A percentile compares a stretch with the other conserved stretches of the same genome.
Evolutionary conservation across 2,329 filamentous ascomycete genomes (phyloP).

Genomic region (Dactylonectria estremocensis): DNA sequence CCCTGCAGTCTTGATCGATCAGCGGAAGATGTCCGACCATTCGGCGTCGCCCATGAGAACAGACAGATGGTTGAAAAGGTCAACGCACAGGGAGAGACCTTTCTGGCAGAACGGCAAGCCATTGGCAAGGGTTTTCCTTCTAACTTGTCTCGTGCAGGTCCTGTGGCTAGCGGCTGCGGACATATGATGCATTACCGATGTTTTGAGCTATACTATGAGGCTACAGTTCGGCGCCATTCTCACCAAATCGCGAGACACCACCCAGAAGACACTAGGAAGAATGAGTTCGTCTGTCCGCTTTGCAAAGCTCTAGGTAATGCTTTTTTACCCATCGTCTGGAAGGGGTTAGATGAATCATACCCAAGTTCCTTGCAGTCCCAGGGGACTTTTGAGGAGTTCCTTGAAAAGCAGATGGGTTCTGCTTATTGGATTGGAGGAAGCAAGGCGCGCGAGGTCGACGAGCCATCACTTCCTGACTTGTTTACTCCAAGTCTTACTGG

Average conservation of each 20-base stretch:
- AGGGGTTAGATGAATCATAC: conserved; percentile 88
- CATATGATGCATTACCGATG: conserved; percentile 99
- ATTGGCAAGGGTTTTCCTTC: conserved; percentile 92
- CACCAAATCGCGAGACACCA: conserved; percentile 97
- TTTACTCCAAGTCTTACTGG: conserved; percentile 57
- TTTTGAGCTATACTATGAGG: conserved; percentile 92
- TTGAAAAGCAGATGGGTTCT: conserved; percentile 70
- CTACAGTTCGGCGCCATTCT: conserved; percentile 85
- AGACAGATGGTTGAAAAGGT: conserved; percentile 83
- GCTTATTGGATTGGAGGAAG: conserved; percentile 59
- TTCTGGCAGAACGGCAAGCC: conserved; percentile 82
- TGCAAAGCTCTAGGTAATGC: conserved; percentile 97
- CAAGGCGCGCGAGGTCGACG: conserved; percentile 55
- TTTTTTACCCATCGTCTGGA: conserved; percentile 96
- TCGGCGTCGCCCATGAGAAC: conserved; percentile 92
- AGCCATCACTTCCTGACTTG: conserved; percentile 49
- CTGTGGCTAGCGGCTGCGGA: conserved; percentile 91
- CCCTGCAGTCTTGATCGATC: conserved; percentile 88
- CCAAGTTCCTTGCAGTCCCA: conserved; percentile 78
- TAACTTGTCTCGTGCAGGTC: conserved; percentile 76
- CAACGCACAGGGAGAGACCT: conserved; percentile 78
- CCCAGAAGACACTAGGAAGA: conserved; percentile 82
- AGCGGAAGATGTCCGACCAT: conserved; percentile 86
- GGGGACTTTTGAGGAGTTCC: conserved; percentile 77
- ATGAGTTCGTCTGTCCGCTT: conserved; percentile 96